Base-by-base conservation (phyloP, 257 asterid genomes). In the Salvia splendens region DNA sequence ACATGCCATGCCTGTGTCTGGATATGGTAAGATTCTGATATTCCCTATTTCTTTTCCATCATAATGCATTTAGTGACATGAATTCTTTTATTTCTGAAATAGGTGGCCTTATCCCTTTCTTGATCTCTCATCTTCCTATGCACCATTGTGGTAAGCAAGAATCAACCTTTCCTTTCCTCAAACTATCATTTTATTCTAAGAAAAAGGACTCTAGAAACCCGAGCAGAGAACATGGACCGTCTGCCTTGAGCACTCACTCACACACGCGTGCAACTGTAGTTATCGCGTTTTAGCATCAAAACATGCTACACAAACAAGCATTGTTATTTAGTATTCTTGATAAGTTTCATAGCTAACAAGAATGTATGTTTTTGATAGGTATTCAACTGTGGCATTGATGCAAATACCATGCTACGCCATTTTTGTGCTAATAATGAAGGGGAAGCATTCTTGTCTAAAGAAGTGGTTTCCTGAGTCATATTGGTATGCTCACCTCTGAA, bases 31-130 rank as follows among this genome's bases (percentile, higher is more conserved):
- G 70, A 35, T 32, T 32, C 47, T 20, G 30, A 38, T 40, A 46
- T 28, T 55, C 14, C 54, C 67, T 15, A 51, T 33, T 32, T 55
- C 42, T 24, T 24, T 24, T 24, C 61, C 55, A 17, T 56, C 64
- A 17, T 24, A 30, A 16, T 12, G 33, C 12, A 33, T 33, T 40
- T 35, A 49, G 40, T 65, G 43, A 17, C 71, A 24, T 24, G 30
- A 24, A 24, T 24, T 24, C 30, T 8, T 54, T 28, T 12, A 55
- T 47, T 49, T 45, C 53, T 70, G 62, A 55, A 24, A 71, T 92
- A 93, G 97, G 97, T 93, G 97, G 99, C 92, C 99, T 30, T 93
- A 93, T 73, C 97, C 97, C 10, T 90, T 93, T 75, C 99, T 93
- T 65, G 96, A 93, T 76, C 65, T 93, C 68, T 85, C 95, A 64